A percentile compares a stretch with the other conserved stretches of the same genome.
phyloP scores from a whole-genome alignment of 768 basidiomycete species.

The Russula emetica region DNA sequence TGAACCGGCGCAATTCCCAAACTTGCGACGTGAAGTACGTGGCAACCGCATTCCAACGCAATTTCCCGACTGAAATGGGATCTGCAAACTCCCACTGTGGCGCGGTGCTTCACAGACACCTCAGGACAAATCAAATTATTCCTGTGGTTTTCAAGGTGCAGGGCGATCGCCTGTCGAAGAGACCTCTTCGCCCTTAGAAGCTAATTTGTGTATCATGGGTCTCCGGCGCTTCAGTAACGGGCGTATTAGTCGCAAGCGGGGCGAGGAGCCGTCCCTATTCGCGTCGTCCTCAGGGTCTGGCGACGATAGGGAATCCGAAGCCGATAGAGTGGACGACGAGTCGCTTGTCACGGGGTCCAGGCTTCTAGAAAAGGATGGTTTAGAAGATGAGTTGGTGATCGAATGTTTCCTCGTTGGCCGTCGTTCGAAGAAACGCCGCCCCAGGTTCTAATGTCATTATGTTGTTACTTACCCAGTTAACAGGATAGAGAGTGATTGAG shows the following conservation, averaged over 20 bases:
- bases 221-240: constrained; percentile 6
- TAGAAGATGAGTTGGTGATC: constrained; percentile 22
- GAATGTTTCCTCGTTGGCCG: constrained; percentile 18
- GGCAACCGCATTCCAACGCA: neutral
- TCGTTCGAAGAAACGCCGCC: constrained; percentile 31
- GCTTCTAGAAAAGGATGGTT: constrained; percentile 7
- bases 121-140: neutral
- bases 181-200: neutral
- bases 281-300: neutral
- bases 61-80: neutral
- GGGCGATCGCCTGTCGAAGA: neutral
- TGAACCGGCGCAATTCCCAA: too few species aligned
- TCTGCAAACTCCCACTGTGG: too few species aligned
- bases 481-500: neutral
- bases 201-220: constrained; percentile 16
- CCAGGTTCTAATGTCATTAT: too few species aligned
- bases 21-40: too few species aligned
- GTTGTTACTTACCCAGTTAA: constrained; percentile 20
- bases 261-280: neutral
- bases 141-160: neutral
- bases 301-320: neutral
- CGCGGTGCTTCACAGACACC: too few species aligned
- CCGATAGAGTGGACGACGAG: neutral
- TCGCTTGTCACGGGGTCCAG: neutral
- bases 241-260: neutral